phyloP scores from a whole-genome alignment of 2,329 filamentous ascomycete species.

The Curvularia eragrostidis region DNA sequence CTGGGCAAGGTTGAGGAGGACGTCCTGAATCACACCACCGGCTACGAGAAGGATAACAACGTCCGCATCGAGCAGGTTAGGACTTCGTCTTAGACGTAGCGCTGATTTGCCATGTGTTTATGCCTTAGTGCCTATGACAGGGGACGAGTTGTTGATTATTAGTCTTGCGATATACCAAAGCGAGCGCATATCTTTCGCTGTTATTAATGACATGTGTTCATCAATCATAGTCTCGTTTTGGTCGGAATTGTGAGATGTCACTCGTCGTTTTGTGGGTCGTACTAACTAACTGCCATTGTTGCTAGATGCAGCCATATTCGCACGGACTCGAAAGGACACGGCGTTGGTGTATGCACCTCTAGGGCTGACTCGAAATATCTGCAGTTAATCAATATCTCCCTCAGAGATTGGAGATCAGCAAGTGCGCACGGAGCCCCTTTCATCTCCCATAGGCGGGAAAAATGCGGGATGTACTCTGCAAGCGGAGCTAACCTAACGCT shows the following conservation, averaged over 20 bases:
- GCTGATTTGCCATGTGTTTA: conserved; percentile 2
- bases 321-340: neutral
- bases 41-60: conserved; percentile 36
- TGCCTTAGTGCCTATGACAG: neutral
- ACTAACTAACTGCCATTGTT: neutral
- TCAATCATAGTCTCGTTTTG: neutral
- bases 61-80: conserved; percentile 26
- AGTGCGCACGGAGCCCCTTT: neutral
- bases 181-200: conserved; percentile 4
- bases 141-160: conserved; percentile 2
- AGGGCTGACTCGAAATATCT: neutral
- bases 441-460: neutral
- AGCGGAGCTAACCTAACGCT: neutral
- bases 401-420: neutral
- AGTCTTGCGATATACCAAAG: conserved; percentile 11
- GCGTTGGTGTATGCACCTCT: neutral
- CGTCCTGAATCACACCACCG: conserved; percentile 15
- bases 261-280: neutral
- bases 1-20: conserved; percentile 30
- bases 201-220: conserved; percentile 7
- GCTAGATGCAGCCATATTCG: neutral
- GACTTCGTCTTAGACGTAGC: conserved; percentile 7
- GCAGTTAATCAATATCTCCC: neutral
- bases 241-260: neutral
- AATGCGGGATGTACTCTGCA: neutral